Evolutionary conservation across 495 filamentous ascomycete species (phyloP), one percentile per base, ranked within the genome.

Genomic region (Penicillium salamii): DNA sequence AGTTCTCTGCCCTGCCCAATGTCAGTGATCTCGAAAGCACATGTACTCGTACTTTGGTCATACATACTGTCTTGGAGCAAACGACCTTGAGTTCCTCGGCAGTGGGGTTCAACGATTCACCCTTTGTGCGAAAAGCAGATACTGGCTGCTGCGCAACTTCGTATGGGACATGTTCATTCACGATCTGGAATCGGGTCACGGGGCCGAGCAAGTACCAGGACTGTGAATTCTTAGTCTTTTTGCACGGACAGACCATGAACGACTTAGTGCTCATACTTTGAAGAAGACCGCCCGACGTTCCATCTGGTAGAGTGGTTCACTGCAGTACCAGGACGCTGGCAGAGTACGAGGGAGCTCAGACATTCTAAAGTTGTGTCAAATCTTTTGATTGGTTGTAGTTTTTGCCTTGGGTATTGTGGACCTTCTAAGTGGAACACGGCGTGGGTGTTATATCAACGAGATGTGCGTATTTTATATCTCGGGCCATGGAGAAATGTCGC

Each of bases 131-230:
- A 42, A 70, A 62, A n/a, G 70, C 75, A 34, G 68, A 61, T 23
- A 84, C 59, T 1, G 62, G 58, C 21, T 76, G 64, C 59, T 81
- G 80, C 1, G 80, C 79, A 34, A 83, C 67, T 42, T 84, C 80
- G 57, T 83, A 84, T 12, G 59, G 49, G 8, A 80, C 69, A 35
- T 68, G 66, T 44, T 78, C 73, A 4, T 68, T 67, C 17, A 67
- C 56, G 7, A 61, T 57, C 35, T 70, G 64, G 58, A 84, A 84
- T 47, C 74, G 61, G 14, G 78, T 81, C 14, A 82, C 67, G 0
- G 80, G 80, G n/a, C 80, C 80, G n/a, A 84, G 70, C 24, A 83
- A 66, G 61, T 84, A 81, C 80, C 80, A 84, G 23, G 80, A 74
- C 78, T 83, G 46, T 6, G 17, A 26, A 32, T 9, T 45, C 12